Conservation (phyloP, 495 filamentous ascomycete species). For the Annulohypoxylon bovei region DNA sequence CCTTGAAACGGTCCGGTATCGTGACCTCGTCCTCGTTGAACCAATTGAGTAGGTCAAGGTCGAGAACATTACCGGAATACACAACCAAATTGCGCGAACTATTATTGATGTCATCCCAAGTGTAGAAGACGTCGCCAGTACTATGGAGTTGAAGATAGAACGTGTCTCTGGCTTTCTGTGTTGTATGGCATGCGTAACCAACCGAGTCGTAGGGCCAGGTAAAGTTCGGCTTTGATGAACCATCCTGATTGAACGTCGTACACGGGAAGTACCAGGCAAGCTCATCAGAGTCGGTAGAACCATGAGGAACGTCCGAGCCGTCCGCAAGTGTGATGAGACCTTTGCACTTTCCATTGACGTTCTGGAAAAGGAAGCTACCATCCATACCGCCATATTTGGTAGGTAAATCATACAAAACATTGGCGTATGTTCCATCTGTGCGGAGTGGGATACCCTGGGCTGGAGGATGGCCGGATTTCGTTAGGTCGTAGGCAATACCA, state of each 20-base stretch:
- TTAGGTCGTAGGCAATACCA: constrained; percentile 84
- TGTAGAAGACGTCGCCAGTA: constrained; percentile 81
- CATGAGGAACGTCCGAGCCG: constrained; percentile 80
- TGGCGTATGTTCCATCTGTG: constrained; percentile 58
- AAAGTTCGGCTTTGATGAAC: constrained; percentile 77
- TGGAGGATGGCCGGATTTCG: constrained; percentile 74
- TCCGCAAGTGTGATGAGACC: constrained; percentile 78
- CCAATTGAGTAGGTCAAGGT: constrained; percentile 91
- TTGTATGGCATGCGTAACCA: constrained; percentile 93
- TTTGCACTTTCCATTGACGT: constrained; percentile 98
- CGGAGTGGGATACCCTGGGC: constrained; percentile 77
- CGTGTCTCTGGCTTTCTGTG: constrained; percentile 66
- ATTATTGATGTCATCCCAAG: constrained; percentile 95
- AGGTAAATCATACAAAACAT: constrained; percentile 87
- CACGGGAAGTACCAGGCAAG: constrained; percentile 99
- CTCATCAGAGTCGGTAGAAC: constrained; percentile 66
- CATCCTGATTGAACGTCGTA: constrained; percentile 90
- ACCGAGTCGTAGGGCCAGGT: constrained; percentile 74
- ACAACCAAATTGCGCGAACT: constrained; percentile 87
- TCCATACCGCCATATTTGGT: constrained; percentile 85
- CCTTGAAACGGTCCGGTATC: constrained; percentile 79
- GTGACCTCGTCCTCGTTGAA: constrained; percentile 87
- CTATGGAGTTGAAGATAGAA: constrained; percentile 77
- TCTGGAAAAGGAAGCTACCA: constrained; percentile 97
- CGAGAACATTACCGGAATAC: constrained; percentile 92